A percentile compares a stretch with the other conserved stretches of the same genome.
phyloP scores from a whole-genome alignment of 1,284 basidiomycete genomes.

The Rhodotorula sp. region DNA sequence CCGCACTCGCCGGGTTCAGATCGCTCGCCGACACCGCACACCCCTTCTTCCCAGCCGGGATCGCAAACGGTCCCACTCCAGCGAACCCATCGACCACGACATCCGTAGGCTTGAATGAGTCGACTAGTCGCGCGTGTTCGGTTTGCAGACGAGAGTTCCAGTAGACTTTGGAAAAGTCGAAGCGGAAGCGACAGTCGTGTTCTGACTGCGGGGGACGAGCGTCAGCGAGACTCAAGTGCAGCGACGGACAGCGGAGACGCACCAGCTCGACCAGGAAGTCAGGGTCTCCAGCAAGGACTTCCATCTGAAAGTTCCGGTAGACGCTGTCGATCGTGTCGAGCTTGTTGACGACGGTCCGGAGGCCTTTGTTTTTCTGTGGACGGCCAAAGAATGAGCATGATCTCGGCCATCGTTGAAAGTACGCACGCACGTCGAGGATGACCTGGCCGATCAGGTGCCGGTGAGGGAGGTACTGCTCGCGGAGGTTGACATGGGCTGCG shows the following conservation, averaged over 20 bases:
- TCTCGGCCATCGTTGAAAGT: neutral
- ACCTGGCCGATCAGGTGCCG: constrained; percentile 87
- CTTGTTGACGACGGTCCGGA: constrained; percentile 95
- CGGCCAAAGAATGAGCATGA: neutral
- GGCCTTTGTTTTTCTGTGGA: constrained; percentile 71
- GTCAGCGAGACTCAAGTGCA: neutral
- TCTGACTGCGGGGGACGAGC: constrained; percentile 61
- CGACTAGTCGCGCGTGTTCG: constrained; percentile 84
- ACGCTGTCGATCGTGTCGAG: constrained; percentile 79
- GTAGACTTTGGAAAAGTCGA: constrained; percentile 94
- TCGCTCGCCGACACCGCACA: constrained; percentile 86
- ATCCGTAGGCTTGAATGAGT: constrained; percentile 65
- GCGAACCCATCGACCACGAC: constrained; percentile 90
- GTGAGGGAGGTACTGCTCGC: constrained; percentile 86
- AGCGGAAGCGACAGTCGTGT: constrained; percentile 79
- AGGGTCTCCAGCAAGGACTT: constrained; percentile 84
- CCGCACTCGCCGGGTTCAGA: constrained; percentile 82
- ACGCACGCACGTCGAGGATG: constrained; percentile 71
- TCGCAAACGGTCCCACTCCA: constrained; percentile 93
- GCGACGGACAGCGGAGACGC: constrained; percentile 40
- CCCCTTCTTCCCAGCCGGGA: constrained; percentile 81
- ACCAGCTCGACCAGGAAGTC: constrained; percentile 84
- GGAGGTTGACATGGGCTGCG: constrained; percentile 77
- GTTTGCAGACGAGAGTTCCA: constrained; percentile 95
- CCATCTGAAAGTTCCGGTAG: constrained; percentile 96